A percentile compares a stretch with the other conserved stretches of the same genome.
These are phyloP conservation scores for Miscanthus lutarioriparius DNA, from an alignment of 176 grass and related monocot genomes.

Conservation along the genomic window DNA sequence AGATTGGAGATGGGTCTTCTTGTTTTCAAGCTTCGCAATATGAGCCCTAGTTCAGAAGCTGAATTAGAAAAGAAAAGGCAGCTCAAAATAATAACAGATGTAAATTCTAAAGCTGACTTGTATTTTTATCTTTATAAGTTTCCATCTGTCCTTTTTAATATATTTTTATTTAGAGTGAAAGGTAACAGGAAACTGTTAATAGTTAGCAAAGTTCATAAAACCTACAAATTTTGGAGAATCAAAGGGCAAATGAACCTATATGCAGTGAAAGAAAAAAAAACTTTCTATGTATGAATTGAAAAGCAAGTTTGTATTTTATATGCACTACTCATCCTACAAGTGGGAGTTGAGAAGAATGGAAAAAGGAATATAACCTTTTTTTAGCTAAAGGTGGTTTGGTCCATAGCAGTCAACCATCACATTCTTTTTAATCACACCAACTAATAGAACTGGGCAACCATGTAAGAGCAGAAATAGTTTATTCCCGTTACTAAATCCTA, in stretches of 20 bases:
- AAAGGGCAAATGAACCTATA: slow-evolving; percentile 21
- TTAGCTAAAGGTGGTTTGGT: background rate
- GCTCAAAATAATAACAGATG: slow-evolving; percentile 20
- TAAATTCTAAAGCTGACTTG: slow-evolving; percentile 14
- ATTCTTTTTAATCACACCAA: slow-evolving; percentile 3
- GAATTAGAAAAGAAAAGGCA: slow-evolving; percentile 32
- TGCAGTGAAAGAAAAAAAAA: slow-evolving; percentile 26
- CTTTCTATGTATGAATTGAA: slow-evolving; percentile 1
- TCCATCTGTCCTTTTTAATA: background rate
- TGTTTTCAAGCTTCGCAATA: slow-evolving; percentile 72
- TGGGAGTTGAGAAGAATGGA: slow-evolving; percentile 8
- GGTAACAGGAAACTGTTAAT: slow-evolving; percentile 11
- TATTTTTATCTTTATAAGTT: slow-evolving; percentile 3
- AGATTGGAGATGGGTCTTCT: slow-evolving; percentile 66
- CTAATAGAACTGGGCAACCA: background rate
- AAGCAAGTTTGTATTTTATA: slow-evolving; percentile 26
- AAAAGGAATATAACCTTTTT: slow-evolving; percentile 11
- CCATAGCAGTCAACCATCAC: background rate
- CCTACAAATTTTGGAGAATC: slow-evolving; percentile 15
- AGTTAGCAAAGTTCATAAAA: slow-evolving; percentile 12
- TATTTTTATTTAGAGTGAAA: background rate
- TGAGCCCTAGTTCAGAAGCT: slow-evolving; percentile 44
- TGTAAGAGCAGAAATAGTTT: background rate
- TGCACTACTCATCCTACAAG: slow-evolving; percentile 19
- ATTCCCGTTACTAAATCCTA: background rate